Percentiles rank a stretch among this genome's conserved stretches.
These are phyloP conservation scores for Beta corolliflora DNA, from an alignment of 179 eudicot genomes.

Conservation along the genomic window DNA sequence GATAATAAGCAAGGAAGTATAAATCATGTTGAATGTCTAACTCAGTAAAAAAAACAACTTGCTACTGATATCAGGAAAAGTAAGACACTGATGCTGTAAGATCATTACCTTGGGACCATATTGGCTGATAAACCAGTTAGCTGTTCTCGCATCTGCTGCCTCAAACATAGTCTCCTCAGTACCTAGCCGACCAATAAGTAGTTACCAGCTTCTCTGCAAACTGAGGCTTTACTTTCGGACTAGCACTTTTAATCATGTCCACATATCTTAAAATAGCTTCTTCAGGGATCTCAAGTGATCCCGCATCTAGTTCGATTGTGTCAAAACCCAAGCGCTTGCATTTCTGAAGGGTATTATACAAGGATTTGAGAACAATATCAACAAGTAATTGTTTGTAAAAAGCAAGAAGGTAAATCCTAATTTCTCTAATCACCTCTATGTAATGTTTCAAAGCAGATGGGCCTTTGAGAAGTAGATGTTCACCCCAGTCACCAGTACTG, in stretches of 20 bases:
- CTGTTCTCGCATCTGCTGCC: too few species aligned
- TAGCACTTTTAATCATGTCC: too few species aligned
- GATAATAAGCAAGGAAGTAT: too few species aligned
- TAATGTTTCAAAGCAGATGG: too few species aligned
- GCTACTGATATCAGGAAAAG: background rate
- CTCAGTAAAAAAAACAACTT: background rate
- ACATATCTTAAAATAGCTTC: conserved; percentile 71
- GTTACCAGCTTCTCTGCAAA: conserved; percentile 43
- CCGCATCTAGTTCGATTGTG: conserved; percentile 72
- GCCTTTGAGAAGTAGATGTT: too few species aligned
- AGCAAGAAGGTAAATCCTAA: background rate
- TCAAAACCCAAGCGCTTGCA: conserved; percentile 90
- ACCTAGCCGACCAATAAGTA: conserved; percentile 72
- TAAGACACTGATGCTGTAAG: too few species aligned
- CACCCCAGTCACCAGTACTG: too few species aligned
- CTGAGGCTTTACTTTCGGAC: too few species aligned
- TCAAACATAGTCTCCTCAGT: conserved; percentile 92
- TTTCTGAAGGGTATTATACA: conserved; percentile 46
- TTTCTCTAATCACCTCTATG: conserved; percentile 53
- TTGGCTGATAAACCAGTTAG: too few species aligned
- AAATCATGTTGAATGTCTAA: background rate
- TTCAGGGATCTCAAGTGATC: conserved; percentile 78
- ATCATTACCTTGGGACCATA: too few species aligned
- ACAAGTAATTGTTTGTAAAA: background rate
- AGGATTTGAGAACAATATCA: conserved; percentile 12